Conservation (phyloP, 1,284 basidiomycete species). For the Ustilago sp. region DNA sequence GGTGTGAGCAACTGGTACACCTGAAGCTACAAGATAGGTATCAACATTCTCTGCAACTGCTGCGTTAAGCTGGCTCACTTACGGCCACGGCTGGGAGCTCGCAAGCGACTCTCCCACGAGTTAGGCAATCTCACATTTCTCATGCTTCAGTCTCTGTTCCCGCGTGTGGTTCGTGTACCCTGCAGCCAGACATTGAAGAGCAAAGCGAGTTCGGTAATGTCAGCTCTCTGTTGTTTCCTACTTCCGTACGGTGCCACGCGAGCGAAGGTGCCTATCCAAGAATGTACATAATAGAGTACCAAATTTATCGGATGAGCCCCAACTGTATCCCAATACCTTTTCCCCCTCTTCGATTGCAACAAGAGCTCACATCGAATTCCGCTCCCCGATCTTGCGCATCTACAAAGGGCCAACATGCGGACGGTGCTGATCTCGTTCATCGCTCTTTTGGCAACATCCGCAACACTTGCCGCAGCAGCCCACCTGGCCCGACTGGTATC, state of each 20-base stretch:
- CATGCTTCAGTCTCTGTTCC: no score
- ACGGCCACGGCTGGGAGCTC: background rate
- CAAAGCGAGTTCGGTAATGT: background rate
- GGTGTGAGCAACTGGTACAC: background rate
- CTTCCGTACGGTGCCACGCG: background rate
- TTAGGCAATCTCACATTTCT: no score
- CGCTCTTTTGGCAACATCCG: background rate
- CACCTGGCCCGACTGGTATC: constrained; percentile 3
- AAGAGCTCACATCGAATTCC: no score
- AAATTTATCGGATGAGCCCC: no score
- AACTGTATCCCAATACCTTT: no score
- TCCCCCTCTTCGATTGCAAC: no score
- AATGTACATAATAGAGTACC: no score
- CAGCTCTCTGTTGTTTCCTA: background rate
- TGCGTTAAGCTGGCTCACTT: background rate
- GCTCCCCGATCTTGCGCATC: background rate
- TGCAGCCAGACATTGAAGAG: background rate
- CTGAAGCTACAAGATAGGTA: background rate
- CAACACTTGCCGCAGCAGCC: constrained; percentile 6
- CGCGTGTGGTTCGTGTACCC: no score
- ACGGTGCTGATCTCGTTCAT: constrained; percentile 1
- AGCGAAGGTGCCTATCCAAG: no score
- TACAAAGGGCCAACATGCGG: constrained; percentile 7
- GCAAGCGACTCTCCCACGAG: no score
- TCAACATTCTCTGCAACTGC: background rate